Base-by-base conservation (phyloP, 176 grass and related monocot genomes). In the Phoenix dactylifera region DNA sequence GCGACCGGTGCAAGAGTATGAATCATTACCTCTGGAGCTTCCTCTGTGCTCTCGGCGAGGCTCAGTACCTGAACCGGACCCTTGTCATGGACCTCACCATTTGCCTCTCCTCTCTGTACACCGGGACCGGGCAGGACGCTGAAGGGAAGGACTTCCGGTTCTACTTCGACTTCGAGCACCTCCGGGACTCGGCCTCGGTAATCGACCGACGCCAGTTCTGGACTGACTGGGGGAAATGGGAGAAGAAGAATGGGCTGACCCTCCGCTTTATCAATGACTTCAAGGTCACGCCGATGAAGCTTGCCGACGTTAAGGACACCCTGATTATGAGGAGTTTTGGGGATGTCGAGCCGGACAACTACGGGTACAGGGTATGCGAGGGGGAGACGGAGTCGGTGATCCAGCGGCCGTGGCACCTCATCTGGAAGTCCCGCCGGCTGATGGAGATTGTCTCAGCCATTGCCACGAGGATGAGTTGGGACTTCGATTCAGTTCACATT, bases 1-100 rank as follows among this genome's bases (percentile, higher is more conserved):
- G 65, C 18, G 65, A 68, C 28, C 65, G 28, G 26, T 68, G 65
- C 52, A 68, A 68, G 65, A 68, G 65, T 28, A 68, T 68, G 52
- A 68, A 68, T 15, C 65, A 68, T 26, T 68, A 57, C 17, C 52
- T 68, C 9, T 68, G 65, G 65, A 68, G 65, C 19, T 68, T 68
- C 52, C 65, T 68, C 52, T 68, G 65, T 29, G 65, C 65, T 6
- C 51, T 68, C 4, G 65, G 65, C 18, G 65, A 68, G 55, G 65
- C 65, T 3, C 26, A 68, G 12, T 68, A 68, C 52, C 18, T 68
- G n/a, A 68, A 68, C 18, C 65, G 52, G 22, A 56, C 65, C 9
- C 52, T 68, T 6, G 65, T 68, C 52, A 68, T 68, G 65, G 65
- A 68, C 55, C 65, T 56, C 9, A 68, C 35, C 28, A 55, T 68